These are phyloP conservation scores for Aspergillus oerlinghausenensis DNA, from an alignment of 2,329 filamentous ascomycete species.

Conservation along the genomic window DNA sequence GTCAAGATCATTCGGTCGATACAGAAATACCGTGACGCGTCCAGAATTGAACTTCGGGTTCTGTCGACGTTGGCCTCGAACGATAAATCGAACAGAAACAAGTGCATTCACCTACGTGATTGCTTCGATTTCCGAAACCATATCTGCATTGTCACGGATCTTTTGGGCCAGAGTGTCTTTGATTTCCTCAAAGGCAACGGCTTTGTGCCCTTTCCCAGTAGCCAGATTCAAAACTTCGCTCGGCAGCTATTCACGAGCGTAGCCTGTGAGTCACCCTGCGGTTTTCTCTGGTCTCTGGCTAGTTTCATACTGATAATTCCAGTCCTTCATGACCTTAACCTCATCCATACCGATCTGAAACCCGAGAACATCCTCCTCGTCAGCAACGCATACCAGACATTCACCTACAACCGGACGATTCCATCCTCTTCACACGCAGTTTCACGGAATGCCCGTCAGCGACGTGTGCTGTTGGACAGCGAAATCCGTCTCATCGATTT, in stretches of 20 bases:
- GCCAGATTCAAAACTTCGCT: conserved; percentile 95
- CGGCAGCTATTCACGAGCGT: conserved; percentile 96
- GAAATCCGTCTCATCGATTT: conserved; percentile 66
- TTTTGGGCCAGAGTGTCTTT: conserved; percentile 92
- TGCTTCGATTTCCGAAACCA: conserved; percentile 97
- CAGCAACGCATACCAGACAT: conserved; percentile 61
- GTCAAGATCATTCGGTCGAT: conserved; percentile 98
- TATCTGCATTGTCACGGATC: conserved; percentile 77
- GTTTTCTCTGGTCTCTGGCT: neutral
- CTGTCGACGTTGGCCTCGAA: conserved; percentile 88
- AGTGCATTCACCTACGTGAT: conserved; percentile 93
- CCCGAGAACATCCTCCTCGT: conserved; percentile 65
- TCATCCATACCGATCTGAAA: conserved; percentile 83
- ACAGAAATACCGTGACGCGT: conserved; percentile 96
- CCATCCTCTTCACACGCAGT: conserved; percentile 60
- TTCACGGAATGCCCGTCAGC: conserved; percentile 55
- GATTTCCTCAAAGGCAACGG: conserved; percentile 94
- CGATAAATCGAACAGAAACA: conserved; percentile 85
- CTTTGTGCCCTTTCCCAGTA: conserved; percentile 96
- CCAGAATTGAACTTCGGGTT: conserved; percentile 87
- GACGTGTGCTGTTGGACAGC: conserved; percentile 59
- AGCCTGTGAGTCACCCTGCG: conserved; percentile 69
- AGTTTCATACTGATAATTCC: conserved; percentile 22
- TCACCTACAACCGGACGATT: conserved; percentile 64
- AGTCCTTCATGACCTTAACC: conserved; percentile 94